Evolutionary conservation across 2,329 filamentous ascomycete genomes (phyloP).

Genomic region (Colletotrichum echinochloae): DNA sequence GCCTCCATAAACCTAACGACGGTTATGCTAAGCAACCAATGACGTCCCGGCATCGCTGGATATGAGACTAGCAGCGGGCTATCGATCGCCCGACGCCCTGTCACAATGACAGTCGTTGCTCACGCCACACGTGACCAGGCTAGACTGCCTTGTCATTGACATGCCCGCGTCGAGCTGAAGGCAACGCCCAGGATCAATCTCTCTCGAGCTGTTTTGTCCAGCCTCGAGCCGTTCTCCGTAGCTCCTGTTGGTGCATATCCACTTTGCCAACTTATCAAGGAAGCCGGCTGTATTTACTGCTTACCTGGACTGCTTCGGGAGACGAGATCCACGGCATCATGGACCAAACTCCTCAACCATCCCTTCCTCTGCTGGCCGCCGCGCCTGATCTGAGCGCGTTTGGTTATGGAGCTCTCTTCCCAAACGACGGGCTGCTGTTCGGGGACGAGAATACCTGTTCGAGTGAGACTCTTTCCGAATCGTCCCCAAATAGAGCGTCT

Average conservation of each 20-base stretch:
- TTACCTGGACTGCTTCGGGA: not conserved
- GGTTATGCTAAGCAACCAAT: slow-evolving; percentile 15
- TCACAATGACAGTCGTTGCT: slow-evolving; percentile 36
- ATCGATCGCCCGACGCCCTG: slow-evolving; percentile 49
- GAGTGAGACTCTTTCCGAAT: slow-evolving; percentile 46
- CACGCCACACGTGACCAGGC: slow-evolving; percentile 26
- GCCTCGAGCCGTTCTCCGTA: not conserved
- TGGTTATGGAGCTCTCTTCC: slow-evolving; percentile 55
- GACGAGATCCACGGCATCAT: not conserved
- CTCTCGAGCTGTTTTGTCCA: slow-evolving; percentile 2
- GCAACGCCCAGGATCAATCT: slow-evolving; percentile 10
- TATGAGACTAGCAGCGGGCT: slow-evolving; percentile 42
- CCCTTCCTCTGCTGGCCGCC: slow-evolving; percentile 45
- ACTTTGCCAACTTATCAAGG: not conserved
- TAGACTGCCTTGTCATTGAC: slow-evolving; percentile 4
- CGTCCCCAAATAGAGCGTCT: slow-evolving; percentile 23
- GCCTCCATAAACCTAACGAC: slow-evolving; percentile 18
- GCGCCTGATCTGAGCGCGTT: slow-evolving; percentile 49
- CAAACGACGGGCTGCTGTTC: slow-evolving; percentile 41
- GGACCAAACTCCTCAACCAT: slow-evolving; percentile 9
- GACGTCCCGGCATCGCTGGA: not conserved
- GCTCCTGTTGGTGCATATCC: not conserved
- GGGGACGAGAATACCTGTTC: slow-evolving; percentile 45
- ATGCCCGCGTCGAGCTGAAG: slow-evolving; percentile 12
- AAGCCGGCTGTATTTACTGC: no score